Evolutionary conservation across 768 basidiomycete genomes (phyloP), one percentile per base, ranked within the genome.

Genomic region (Boletus sensibilis): DNA sequence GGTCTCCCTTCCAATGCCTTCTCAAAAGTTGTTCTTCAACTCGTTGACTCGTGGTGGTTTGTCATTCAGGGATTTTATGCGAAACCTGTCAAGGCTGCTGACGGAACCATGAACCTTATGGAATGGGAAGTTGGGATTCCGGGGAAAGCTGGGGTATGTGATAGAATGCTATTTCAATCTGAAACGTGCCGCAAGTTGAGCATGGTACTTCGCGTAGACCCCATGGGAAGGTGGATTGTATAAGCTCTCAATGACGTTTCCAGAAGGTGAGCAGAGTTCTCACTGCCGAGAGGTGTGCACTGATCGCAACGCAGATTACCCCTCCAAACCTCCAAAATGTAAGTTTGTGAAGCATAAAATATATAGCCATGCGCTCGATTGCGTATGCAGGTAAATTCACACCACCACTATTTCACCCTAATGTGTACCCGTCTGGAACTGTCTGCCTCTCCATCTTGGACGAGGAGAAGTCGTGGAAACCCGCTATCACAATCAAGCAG

Each of bases 61-160:
- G 25, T 54, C 55, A 25, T 59, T 39, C 68, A 99, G 96, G 96
- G 96, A 62, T 99, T 99, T 78, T 98, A 89, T 68, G 97, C 97
- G 39, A 91, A 92, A 70, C 97, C 97, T 23, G 78, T 82, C 43
- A 99, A 99, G 75, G 82, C 86, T 20, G 69, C 85, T 23, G 97
- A 99, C 75, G 94, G 96, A 18, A 89, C 94, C 3, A 87, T 98
- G 86, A 95, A 98, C 73, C 79, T 99, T 46, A 85, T 98, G 84
- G 87, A 93, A 71, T 99, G 97, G 97, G 97, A 98, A 71, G 94
- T 97, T 2, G 97, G 97, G 23, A 98, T 99, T 64, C 97, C 97
- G 18, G 97, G 97, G 29, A 98, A 97, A 75, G 60, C 80, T 47
- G 80, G 80, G 57, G 97, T 97, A 74, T 75, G 91, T 82, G 13